Evolutionary conservation across 495 filamentous ascomycete species (phyloP), one percentile per base, ranked within the genome.

Genomic region (Hypoxylon perforatum): DNA sequence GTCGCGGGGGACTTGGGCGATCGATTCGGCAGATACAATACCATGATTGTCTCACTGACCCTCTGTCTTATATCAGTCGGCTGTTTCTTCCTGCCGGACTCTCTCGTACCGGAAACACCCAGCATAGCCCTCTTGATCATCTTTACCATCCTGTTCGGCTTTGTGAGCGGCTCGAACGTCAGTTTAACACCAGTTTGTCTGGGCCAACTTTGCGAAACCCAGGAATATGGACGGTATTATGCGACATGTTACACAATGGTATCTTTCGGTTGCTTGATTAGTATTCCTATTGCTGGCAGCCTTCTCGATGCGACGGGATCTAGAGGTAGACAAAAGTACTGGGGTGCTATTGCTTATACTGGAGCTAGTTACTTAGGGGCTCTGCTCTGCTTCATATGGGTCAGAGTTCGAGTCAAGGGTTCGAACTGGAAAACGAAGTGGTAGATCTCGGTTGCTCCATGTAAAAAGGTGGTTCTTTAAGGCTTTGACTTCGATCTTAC

Each of bases 171-270:
- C 4, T 89, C 87, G 51, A 94, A 94, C 67, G 90, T 97, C 61
- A 88, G 87, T 21, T 75, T 97, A 42, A 90, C 91, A 1, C 93
- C 93, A 0, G 92, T 96, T 1, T 96, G 92, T 67, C 85, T 97
- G 6, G 92, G 93, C 2, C 92, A 96, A 79, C 84, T 97, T 21
- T 97, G 93, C 77, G 88, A 90, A 56, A 92, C 92, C 4, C 85
- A 92, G 59, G 80, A 93, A 48, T 97, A 94, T 62, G 94, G 94
- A 1, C 80, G 90, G 46, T 93, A 91, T 65, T 95, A 88, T 66
- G 90, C 92, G 15, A 94, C 92, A 1, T 88, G 88, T 61, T 96
- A 94, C 77, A 94, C 92, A 61, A 83, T 96, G 30, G 93, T 94
- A 21, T 91, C 89, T 61, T 92, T 97, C 75, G 92, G 92, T 0